Conservation (phyloP, 1,139 yeast genomes). For the Yamadazyma sp. region DNA sequence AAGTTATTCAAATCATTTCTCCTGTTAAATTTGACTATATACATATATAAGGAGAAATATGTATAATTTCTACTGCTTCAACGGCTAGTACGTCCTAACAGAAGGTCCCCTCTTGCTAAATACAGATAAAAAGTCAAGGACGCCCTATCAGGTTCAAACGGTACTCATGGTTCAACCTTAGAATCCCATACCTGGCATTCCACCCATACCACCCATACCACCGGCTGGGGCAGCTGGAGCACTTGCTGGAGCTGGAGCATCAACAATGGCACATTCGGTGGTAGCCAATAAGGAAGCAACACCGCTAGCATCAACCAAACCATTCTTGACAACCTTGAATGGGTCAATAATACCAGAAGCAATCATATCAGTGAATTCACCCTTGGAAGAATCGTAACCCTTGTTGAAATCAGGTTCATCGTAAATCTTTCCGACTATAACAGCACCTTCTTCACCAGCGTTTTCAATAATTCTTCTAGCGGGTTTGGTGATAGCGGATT, state of each 20-base stretch:
- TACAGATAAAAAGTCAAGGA: conserved; percentile 1
- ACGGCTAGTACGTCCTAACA: too few relatives aligned
- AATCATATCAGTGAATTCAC: conserved; percentile 94
- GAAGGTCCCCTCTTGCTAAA: neutral
- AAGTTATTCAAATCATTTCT: neutral
- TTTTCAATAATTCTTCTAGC: conserved; percentile 96
- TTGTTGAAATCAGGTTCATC: conserved; percentile 83
- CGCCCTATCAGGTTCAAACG: neutral
- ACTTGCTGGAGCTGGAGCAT: conserved; percentile 89
- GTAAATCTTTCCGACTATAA: conserved; percentile 92
- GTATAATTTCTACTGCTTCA: neutral
- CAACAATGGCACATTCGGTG: conserved; percentile 98
- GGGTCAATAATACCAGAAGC: conserved; percentile 99
- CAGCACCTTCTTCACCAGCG: conserved; percentile 99
- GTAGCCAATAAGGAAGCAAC: conserved; percentile 98
- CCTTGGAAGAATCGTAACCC: conserved; percentile 94
- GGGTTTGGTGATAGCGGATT: conserved; percentile 94
- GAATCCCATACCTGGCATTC: conserved; percentile 38
- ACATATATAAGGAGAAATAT: conserved; percentile 5
- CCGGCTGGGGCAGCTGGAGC: conserved; percentile 59
- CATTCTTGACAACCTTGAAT: conserved; percentile 97
- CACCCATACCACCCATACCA: conserved; percentile 51
- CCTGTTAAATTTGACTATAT: conserved; percentile 6
- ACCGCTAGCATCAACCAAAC: conserved; percentile 96
- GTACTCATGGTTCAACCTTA: conserved; percentile 7